Evolutionary conservation across 139 green algal genomes (phyloP), one percentile per base, ranked within the genome.

Genomic region (Closterium sp.): DNA sequence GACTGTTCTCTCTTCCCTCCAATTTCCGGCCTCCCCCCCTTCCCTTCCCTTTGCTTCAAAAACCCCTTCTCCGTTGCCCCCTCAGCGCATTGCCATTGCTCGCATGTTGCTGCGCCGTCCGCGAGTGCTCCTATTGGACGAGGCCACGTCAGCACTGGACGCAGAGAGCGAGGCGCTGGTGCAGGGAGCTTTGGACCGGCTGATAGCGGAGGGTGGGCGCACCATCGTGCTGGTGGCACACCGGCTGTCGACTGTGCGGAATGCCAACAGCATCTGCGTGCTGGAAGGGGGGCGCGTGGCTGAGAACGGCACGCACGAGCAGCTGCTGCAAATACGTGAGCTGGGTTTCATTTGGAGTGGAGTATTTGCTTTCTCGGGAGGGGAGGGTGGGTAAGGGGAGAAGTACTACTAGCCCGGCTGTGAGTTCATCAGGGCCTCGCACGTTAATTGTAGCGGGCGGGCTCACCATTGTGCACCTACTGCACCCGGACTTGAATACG

Each of bases 101-200:
- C 83, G 94, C 2, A 94, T 94, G 90, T 91, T 96, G 34, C 83
- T 96, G 36, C 88, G 91, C 28, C 84, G 92, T 10, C 94, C 94
- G 30, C 81, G 88, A 6, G 33, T 96, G 6, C 84, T 96, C 12
- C 86, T 96, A 3, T 43, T 95, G 34, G 94, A 96, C 55, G 94
- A 96, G 84, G 94, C 94, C 33, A 96, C 94, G n/a, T 92, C 66
- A 33, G 91, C 94, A 7, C 84, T 96, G 55, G 94, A 96, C 94
- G 95, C 87, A 30, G 94, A 96, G 89, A 95, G 84, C 10, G 94
- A 96, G 90, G 89, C 88, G 38, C 84, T 92, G 35, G 92, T 94
- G 32, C 92, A 95, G 69, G 66, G 28, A 0, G 92, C 92, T 8
- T 85, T 95, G 32, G 84, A 95, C 33, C 38, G 55, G 38, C 87